Base-by-base conservation (phyloP, 345 rosid species). In the Bruguiera gymnorhiza region DNA sequence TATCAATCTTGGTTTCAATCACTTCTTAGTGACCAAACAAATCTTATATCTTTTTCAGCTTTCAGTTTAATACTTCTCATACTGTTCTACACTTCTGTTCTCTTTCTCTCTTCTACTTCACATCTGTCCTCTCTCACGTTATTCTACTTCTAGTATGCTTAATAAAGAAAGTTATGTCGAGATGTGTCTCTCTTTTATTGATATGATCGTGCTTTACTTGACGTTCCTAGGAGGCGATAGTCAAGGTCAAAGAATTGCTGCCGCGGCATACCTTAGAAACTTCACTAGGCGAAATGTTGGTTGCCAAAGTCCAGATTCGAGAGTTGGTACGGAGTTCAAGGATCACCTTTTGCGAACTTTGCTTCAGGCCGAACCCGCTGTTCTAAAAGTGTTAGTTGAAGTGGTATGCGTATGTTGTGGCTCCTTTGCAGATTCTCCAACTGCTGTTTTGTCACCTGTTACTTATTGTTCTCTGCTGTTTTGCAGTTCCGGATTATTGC, bases 311-410 rank as follows among this genome's bases (percentile, higher is more conserved):
- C 61, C 79, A 13, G 72, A 63, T 72, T 79, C 83, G 55, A 79
- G 71, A 72, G 83, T 83, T 61, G 73, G 85, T 77, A 83, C 81
- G 75, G 96, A 88, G 83, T 89, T 92, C 81, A 89, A 86, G 82
- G 86, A 83, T 72, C 86, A 83, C 78, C 89, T 92, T 13, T 63
- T 92, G 82, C 78, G n/a, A 71, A 86, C 81, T 66, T 76, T 86
- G 78, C 88, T 92, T 68, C 80, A 69, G 61, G 90, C 80, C 9
- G 94, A 89, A 46, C 76, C 83, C 27, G 70, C 84, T 4, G 78
- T 92, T 78, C 81, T 92, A n/a, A 92, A 89, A 85, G 85, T 88
- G 66, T 73, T 92, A 77, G 87, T 89, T 65, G 97, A 89, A 82
- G 84, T 79, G 82, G 97, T 92, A 84, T 23, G 81, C 6, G 13